These are phyloP conservation scores for Cyberlindnera lachancei DNA, from an alignment of 805 yeast genomes.

Conservation along the genomic window DNA sequence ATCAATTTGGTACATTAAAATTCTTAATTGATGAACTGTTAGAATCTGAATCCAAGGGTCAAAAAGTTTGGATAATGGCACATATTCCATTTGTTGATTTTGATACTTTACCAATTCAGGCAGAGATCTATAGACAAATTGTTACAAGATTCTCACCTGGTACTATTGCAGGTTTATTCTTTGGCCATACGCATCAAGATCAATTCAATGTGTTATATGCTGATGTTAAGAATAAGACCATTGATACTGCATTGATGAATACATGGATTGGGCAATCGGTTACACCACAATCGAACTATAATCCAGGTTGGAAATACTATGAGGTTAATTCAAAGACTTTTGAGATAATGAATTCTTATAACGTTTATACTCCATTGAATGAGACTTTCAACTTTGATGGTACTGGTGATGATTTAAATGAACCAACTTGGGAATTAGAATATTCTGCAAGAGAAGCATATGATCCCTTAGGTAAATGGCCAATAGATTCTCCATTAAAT, in stretches of 20 bases:
- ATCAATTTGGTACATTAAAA: slow-evolving; percentile 54
- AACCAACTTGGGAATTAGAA: slow-evolving; percentile 55
- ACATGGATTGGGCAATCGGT: slow-evolving; percentile 64
- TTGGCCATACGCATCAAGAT: slow-evolving; percentile 67
- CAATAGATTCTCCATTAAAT: slow-evolving; percentile 48
- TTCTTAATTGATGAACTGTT: slow-evolving; percentile 55
- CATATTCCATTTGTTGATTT: slow-evolving; percentile 61
- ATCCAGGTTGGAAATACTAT: slow-evolving; percentile 71
- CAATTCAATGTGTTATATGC: slow-evolving; percentile 56
- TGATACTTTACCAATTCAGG: slow-evolving; percentile 49
- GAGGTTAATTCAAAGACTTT: slow-evolving; percentile 56
- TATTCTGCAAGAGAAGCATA: slow-evolving; percentile 59
- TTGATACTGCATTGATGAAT: slow-evolving; percentile 41
- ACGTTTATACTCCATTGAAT: slow-evolving; percentile 53
- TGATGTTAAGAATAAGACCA: slow-evolving; percentile 34
- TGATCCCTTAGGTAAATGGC: slow-evolving; percentile 48
- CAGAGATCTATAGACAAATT: slow-evolving; percentile 47
- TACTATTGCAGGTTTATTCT: slow-evolving; percentile 62
- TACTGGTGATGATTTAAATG: slow-evolving; percentile 44
- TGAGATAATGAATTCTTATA: slow-evolving; percentile 51
- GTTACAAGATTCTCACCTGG: slow-evolving; percentile 62
- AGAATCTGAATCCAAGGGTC: slow-evolving; percentile 48
- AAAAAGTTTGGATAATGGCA: slow-evolving; percentile 68
- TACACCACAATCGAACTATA: slow-evolving; percentile 50
- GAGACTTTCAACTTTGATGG: slow-evolving; percentile 48